A percentile compares a stretch with the other conserved stretches of the same genome.
Conservation (phyloP, 495 filamentous ascomycete genomes). For the Evernia prunastri region DNA sequence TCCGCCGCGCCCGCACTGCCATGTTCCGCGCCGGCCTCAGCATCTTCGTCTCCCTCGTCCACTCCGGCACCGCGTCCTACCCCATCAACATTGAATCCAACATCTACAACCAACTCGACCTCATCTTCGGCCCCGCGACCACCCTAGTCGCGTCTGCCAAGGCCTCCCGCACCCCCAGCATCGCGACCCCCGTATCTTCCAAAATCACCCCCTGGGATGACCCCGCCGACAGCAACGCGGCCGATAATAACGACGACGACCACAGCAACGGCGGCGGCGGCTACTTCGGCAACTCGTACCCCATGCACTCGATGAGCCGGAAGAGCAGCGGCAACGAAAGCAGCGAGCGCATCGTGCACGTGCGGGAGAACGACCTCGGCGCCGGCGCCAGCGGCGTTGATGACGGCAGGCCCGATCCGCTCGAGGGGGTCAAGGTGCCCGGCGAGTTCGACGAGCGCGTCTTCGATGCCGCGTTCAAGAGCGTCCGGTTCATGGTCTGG, state of each 20-base stretch:
- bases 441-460: slow-evolving; percentile 43
- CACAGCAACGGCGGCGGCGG: not conserved
- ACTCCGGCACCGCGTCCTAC: slow-evolving; percentile 47
- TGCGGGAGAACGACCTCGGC: not conserved
- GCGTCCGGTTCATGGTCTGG: slow-evolving; percentile 61
- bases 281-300: slow-evolving; percentile 3
- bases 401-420: not conserved
- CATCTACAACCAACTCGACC: slow-evolving; percentile 40
- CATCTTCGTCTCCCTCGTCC: slow-evolving; percentile 53
- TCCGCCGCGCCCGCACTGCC: slow-evolving; percentile 31
- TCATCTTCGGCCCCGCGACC: slow-evolving; percentile 42
- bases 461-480: slow-evolving; percentile 52
- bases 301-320: slow-evolving; percentile 21
- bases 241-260: not conserved
- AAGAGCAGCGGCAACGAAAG: slow-evolving; percentile 21
- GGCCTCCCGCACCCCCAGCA: not conserved
- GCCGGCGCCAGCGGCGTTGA: not conserved
- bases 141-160: slow-evolving; percentile 18
- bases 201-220: slow-evolving; percentile 20
- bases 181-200: not conserved
- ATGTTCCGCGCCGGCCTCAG: slow-evolving; percentile 46
- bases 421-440: slow-evolving; percentile 38
- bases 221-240: not conserved
- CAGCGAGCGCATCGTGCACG: slow-evolving; percentile 12
- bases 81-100: slow-evolving; percentile 53